Conservation (phyloP, 352 stramenopile species). For the Phytophthora kernoviae region DNA sequence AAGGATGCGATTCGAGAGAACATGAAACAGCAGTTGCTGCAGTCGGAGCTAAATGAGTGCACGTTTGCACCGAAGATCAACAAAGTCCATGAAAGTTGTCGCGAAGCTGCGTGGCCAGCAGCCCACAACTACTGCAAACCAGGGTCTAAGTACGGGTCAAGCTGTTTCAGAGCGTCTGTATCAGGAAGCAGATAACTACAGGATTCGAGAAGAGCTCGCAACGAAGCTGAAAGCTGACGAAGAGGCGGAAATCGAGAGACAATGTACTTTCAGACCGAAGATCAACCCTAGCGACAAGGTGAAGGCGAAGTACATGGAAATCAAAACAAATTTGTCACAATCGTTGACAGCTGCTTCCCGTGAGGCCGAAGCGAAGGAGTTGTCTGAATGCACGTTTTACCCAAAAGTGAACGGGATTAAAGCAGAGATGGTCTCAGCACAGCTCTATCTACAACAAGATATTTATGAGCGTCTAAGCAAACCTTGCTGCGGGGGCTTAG, state of each 20-base stretch:
- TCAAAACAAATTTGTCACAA: slow-evolving; percentile 34
- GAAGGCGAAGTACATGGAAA: slow-evolving; percentile 81
- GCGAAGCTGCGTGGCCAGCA: slow-evolving; percentile 62
- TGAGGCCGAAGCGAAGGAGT: slow-evolving; percentile 61
- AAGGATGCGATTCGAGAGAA: slow-evolving; percentile 78
- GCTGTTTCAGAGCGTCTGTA: slow-evolving; percentile 74
- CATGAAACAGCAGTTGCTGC: slow-evolving; percentile 80
- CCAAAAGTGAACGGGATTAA: slow-evolving; percentile 80
- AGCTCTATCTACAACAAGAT: slow-evolving; percentile 86
- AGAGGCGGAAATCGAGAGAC: slow-evolving; percentile 68
- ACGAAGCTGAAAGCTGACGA: slow-evolving; percentile 67
- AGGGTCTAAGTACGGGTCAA: slow-evolving; percentile 30
- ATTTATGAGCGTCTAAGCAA: slow-evolving; percentile 86
- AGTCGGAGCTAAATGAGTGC: slow-evolving; percentile 76
- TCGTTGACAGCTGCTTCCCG: slow-evolving; percentile 58
- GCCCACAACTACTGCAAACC: slow-evolving; percentile 12
- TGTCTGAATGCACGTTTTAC: slow-evolving; percentile 79
- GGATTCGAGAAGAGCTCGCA: slow-evolving; percentile 70
- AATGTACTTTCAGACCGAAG: slow-evolving; percentile 78
- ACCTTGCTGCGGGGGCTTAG: slow-evolving; percentile 39
- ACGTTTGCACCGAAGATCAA: slow-evolving; percentile 81
- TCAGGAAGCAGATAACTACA: slow-evolving; percentile 79
- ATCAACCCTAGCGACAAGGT: slow-evolving; percentile 71
- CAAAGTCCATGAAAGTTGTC: slow-evolving; percentile 70
- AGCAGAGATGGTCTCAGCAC: slow-evolving; percentile 79